A percentile compares a stretch with the other conserved stretches of the same genome.
These are phyloP conservation scores for Capsella bursapastoris DNA, from an alignment of 345 rosid species.

Conservation along the genomic window DNA sequence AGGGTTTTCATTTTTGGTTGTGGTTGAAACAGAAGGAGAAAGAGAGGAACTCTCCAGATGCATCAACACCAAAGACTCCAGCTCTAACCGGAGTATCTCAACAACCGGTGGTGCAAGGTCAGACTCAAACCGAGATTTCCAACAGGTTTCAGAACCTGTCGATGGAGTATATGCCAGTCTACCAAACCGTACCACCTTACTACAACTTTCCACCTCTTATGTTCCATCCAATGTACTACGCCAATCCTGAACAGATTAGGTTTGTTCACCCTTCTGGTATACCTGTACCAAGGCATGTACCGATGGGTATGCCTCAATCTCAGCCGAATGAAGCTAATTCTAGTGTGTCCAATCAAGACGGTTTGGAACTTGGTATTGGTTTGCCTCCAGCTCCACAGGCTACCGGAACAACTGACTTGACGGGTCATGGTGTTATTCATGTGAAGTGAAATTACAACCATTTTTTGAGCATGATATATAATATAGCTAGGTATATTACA, in stretches of 20 bases:
- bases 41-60: constrained; percentile 24
- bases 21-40: constrained; percentile 16
- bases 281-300: constrained; percentile 42
- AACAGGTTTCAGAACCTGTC: constrained; percentile 40
- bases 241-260: constrained; percentile 32
- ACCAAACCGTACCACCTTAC: constrained; percentile 36
- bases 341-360: constrained; percentile 23
- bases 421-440: constrained; percentile 39
- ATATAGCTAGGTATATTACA: constrained; percentile 18
- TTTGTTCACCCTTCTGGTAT: constrained; percentile 44
- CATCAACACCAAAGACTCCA: constrained; percentile 18
- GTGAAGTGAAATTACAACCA: constrained; percentile 29
- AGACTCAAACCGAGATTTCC: constrained; percentile 30
- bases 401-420: constrained; percentile 33
- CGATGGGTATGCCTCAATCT: constrained; percentile 34
- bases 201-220: constrained; percentile 18
- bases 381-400: constrained; percentile 34
- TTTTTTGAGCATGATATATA: neutral
- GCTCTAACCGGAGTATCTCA: constrained; percentile 22
- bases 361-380: constrained; percentile 31
- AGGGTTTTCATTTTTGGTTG: constrained; percentile 7
- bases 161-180: constrained; percentile 36
- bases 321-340: constrained; percentile 21
- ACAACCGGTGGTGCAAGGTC: constrained; percentile 30
- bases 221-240: constrained; percentile 38